phyloP scores from a whole-genome alignment of 768 basidiomycete genomes.

The Calocybe indica region DNA sequence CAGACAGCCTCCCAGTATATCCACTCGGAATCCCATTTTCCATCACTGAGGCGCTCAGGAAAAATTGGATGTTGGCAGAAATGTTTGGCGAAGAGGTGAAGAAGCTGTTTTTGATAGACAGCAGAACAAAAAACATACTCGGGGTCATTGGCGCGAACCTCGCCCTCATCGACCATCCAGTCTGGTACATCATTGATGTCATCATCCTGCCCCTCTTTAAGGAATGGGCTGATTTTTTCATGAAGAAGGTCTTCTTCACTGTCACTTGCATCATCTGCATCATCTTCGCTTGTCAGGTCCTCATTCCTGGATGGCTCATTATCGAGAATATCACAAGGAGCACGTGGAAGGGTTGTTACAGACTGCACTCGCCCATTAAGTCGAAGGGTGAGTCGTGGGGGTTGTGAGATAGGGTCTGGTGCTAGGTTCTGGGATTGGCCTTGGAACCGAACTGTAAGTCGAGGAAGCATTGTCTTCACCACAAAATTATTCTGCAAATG shows the following conservation, averaged over 20 bases:
- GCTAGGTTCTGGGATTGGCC: too few relatives aligned
- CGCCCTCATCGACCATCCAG: slow-evolving; percentile 21
- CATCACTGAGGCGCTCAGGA: slow-evolving; percentile 14
- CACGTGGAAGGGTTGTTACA: too few relatives aligned
- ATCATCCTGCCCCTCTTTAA: slow-evolving; percentile 2
- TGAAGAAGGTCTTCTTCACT: neutral
- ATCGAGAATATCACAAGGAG: too few relatives aligned
- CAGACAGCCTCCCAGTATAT: slow-evolving; percentile 27
- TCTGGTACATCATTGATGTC: slow-evolving; percentile 20
- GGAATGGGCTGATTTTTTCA: too few relatives aligned
- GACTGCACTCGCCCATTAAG: too few relatives aligned
- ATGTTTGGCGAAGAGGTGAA: slow-evolving; percentile 21
- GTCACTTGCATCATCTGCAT: neutral
- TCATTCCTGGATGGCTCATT: too few relatives aligned
- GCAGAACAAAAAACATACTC: slow-evolving; percentile 23
- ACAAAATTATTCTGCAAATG: too few relatives aligned
- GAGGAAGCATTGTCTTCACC: too few relatives aligned
- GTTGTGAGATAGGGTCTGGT: too few relatives aligned
- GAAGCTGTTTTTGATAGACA: slow-evolving; percentile 16
- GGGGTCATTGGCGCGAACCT: slow-evolving; percentile 8
- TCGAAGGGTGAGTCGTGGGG: too few relatives aligned
- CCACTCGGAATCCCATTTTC: slow-evolving; percentile 16
- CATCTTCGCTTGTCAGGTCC: too few relatives aligned
- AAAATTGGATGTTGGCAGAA: slow-evolving; percentile 22
- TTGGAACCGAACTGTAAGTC: too few relatives aligned